Evolutionary conservation across 495 filamentous ascomycete genomes (phyloP), one percentile per base, ranked within the genome.

Genomic region (Amorphotheca resinae): DNA sequence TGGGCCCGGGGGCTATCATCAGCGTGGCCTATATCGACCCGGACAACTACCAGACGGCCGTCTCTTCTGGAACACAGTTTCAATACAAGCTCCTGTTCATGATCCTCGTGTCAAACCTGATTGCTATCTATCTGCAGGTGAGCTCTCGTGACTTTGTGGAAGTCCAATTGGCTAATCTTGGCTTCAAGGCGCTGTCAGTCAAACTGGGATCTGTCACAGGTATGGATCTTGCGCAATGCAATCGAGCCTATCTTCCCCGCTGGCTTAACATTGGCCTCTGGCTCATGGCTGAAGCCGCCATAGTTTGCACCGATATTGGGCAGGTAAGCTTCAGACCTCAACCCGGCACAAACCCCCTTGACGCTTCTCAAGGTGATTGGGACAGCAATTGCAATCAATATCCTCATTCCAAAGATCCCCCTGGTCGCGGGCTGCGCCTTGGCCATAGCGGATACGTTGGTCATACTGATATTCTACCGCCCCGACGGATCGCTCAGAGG

Each of bases 331-430:
- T n/a, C n/a, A n/a, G n/a, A n/a, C n/a, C n/a, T n/a, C n/a, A n/a
- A n/a, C n/a, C 25, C 25, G 12, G 25, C 25, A 6, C 6, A 30
- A 12, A 12, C 25, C 15, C 9, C 6, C 82, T 84, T 3, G 88
- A 84, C 6, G 84, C 86, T 60, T 84, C 89, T 55, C 84, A 84
- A 93, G 71, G 75, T 94, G 31, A 84, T 93, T 48, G 87, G 87
- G 22, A 87, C 82, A 2, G 86, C 87, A 2, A 93, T 93, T 52
- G 82, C 82, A 16, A 64, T 93, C 39, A 88, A 93, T 52, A 58
- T 94, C 12, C 73, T 94, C 2, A 61, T 86, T 11, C 68, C 68
- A 11, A 70, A 84, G 20, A 69, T 94, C 7, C 87, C 87, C 1
- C 66, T 94, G 1, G 78, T 88, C 3, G 86, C 80, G 6, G 87